phyloP scores from a whole-genome alignment of 2,329 filamentous ascomycete genomes.

The Massarina eburnea region DNA sequence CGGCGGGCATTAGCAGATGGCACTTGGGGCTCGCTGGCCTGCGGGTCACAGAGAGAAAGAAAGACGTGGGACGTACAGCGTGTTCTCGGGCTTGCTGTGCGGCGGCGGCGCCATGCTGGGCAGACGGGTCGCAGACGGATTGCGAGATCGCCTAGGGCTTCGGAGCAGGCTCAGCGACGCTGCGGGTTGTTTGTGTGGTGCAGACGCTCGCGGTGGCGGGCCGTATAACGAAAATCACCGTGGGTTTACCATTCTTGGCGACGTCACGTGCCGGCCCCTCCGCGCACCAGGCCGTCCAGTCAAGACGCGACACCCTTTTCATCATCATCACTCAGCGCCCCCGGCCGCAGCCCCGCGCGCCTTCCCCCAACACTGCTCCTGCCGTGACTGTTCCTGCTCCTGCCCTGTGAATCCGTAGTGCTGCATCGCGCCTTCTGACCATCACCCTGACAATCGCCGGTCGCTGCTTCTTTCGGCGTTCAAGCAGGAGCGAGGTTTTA shows the following conservation, averaged over 20 bases:
- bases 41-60: neutral
- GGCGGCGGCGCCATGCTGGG: slow-evolving; percentile 85
- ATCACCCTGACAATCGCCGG: neutral
- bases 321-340: no score
- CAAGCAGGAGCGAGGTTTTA: neutral
- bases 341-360: no score
- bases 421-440: neutral
- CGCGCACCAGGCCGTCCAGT: neutral
- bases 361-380: no score
- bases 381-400: no score
- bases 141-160: slow-evolving; percentile 31
- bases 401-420: no score
- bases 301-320: neutral
- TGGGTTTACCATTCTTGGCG: neutral
- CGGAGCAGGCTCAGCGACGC: slow-evolving; percentile 28
- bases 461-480: neutral
- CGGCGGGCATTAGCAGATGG: slow-evolving; percentile 19
- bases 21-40: neutral
- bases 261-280: neutral
- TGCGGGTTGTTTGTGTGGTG: slow-evolving; percentile 21
- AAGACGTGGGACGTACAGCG: slow-evolving; percentile 69
- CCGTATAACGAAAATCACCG: neutral
- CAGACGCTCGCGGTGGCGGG: neutral
- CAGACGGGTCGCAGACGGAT: slow-evolving; percentile 28
- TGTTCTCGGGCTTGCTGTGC: slow-evolving; percentile 98